Percentiles rank a stretch among this genome's conserved stretches.
Conservation (phyloP, 495 filamentous ascomycete species). For the Penicillium mononematosum region DNA sequence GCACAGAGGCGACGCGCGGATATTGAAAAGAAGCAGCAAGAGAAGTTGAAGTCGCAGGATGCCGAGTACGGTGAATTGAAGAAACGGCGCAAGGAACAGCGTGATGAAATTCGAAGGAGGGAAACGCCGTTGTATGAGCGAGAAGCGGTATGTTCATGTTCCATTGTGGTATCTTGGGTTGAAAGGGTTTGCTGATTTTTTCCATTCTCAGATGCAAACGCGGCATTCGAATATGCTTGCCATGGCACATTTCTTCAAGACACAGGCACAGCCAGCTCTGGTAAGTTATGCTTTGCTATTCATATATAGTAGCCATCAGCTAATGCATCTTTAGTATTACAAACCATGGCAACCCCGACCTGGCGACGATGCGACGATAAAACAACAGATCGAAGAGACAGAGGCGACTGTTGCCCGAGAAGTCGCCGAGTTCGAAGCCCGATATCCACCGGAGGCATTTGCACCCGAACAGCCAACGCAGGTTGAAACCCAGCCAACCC, state of each 20-base stretch:
- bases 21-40: conserved; percentile 86
- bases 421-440: conserved; percentile 48
- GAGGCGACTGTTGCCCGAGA: conserved; percentile 53
- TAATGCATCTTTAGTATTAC: conserved; percentile 65
- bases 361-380: conserved; percentile 61
- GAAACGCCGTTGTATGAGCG: conserved; percentile 79
- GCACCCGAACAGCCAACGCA: conserved; percentile 9
- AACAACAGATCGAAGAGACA: conserved; percentile 57
- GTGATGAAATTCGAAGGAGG: conserved; percentile 56
- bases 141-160: conserved; percentile 67
- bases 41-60: conserved; percentile 72
- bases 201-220: conserved; percentile 65
- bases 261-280: conserved; percentile 69
- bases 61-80: conserved; percentile 68
- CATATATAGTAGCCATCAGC: not conserved
- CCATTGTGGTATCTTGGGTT: not conserved
- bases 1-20: conserved; percentile 79
- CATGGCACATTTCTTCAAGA: conserved; percentile 72
- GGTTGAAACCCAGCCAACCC: not conserved
- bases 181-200: not conserved
- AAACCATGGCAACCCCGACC: conserved; percentile 76
- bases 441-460: conserved; percentile 29
- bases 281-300: conserved; percentile 49
- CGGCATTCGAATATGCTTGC: conserved; percentile 71
- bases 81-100: conserved; percentile 60